A percentile compares a stretch with the other conserved stretches of the same genome.
Evolutionary conservation across 495 filamentous ascomycete genomes (phyloP).

Genomic region (Neurospora sp.): DNA sequence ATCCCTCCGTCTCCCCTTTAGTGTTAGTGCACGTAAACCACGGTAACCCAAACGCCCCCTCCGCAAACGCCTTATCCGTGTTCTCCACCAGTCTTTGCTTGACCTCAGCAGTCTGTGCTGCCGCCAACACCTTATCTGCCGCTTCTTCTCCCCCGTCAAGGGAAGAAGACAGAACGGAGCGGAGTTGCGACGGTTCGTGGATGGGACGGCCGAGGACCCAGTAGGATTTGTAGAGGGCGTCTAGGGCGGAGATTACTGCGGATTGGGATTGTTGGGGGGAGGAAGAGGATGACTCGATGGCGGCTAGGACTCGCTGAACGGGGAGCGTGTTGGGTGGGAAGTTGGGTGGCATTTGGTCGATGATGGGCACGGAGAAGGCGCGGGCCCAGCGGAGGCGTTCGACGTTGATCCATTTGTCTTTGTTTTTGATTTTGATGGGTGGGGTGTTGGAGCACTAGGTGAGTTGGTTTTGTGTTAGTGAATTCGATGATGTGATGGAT

Average conservation of each 20-base stretch:
- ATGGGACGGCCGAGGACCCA: conserved; percentile 47
- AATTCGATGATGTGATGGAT: neutral
- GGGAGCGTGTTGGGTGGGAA: conserved; percentile 51
- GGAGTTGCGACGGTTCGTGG: conserved; percentile 39
- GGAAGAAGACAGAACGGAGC: neutral
- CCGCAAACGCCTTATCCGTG: conserved; percentile 47
- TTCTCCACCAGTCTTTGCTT: conserved; percentile 45
- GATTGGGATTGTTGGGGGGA: conserved; percentile 28
- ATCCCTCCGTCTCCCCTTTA: conserved; percentile 49
- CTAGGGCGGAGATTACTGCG: conserved; percentile 35
- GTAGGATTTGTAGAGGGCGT: conserved; percentile 43
- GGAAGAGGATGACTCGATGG: no score
- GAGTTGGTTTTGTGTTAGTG: conserved; percentile 1
- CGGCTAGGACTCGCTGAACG: conserved; percentile 40
- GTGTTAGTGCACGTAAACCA: conserved; percentile 58
- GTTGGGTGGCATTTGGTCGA: conserved; percentile 34
- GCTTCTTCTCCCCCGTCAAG: conserved; percentile 20
- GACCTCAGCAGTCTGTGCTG: conserved; percentile 32
- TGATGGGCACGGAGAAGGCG: conserved; percentile 52
- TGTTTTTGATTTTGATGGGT: conserved; percentile 62
- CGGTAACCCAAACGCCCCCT: conserved; percentile 62
- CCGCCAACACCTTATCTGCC: conserved; percentile 15
- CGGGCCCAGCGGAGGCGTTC: conserved; percentile 55
- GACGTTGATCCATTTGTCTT: conserved; percentile 50
- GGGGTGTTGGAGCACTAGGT: conserved; percentile 45